These are phyloP conservation scores for Waltiozyma sp. DNA, from an alignment of 1,139 yeast genomes.

Conservation along the genomic window DNA sequence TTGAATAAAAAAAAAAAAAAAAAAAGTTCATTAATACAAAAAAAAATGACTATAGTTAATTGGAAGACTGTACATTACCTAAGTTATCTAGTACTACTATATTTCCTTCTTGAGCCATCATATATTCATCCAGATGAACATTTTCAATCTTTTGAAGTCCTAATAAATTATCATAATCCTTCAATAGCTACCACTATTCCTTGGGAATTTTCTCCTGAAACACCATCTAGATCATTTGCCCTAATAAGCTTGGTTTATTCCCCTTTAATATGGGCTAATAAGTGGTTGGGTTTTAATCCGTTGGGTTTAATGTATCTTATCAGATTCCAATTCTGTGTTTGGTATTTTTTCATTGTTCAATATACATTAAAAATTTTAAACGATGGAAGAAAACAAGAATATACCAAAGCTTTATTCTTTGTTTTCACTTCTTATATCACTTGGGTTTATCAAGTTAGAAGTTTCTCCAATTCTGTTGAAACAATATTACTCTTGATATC, in stretches of 20 bases:
- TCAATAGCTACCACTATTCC: constrained; percentile 46
- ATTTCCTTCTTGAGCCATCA: constrained; percentile 59
- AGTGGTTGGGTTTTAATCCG: constrained; percentile 22
- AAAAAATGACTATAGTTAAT: constrained; percentile 12
- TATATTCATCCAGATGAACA: constrained; percentile 98
- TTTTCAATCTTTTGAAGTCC: constrained; percentile 74
- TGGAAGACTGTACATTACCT: constrained; percentile 38
- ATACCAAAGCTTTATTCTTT: constrained; percentile 53
- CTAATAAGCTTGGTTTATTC: constrained; percentile 63
- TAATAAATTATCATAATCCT: constrained; percentile 35
- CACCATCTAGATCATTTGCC: constrained; percentile 65
- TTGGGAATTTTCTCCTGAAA: constrained; percentile 66
- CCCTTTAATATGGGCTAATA: constrained; percentile 33
- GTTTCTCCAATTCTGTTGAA: constrained; percentile 82
- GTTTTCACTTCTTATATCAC: constrained; percentile 72
- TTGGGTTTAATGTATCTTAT: constrained; percentile 41
- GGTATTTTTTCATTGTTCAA: constrained; percentile 24
- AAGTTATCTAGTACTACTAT: constrained; percentile 38
- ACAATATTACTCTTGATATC: constrained; percentile 53
- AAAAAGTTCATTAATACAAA: too few species aligned
- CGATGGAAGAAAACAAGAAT: constrained; percentile 44
- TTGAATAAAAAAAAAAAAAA: too few species aligned
- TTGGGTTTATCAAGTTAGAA: constrained; percentile 72
- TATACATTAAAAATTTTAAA: constrained; percentile 31
- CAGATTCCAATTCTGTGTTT: constrained; percentile 44